Evolutionary conservation across 176 grass and related monocot species (phyloP).

Genomic region (Oryza punctata): DNA sequence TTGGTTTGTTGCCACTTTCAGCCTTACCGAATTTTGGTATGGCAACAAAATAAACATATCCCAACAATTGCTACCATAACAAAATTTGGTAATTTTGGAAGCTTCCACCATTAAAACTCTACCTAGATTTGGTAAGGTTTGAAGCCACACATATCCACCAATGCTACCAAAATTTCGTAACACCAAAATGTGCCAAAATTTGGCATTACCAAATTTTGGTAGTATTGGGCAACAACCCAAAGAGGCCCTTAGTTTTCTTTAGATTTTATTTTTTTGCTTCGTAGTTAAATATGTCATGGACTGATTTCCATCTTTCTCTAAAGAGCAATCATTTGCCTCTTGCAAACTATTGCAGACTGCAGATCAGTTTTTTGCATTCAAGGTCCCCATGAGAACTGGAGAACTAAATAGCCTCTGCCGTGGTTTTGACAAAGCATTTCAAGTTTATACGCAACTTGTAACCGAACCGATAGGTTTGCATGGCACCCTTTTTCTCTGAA

Average conservation of each 20-base stretch:
- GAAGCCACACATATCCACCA: background rate
- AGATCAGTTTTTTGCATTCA: conserved; percentile 95
- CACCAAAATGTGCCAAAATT: background rate
- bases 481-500: conserved; percentile 28
- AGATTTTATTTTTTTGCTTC: background rate
- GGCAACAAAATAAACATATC: background rate
- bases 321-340: conserved; percentile 27
- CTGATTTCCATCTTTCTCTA: background rate
- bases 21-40: too few relatives aligned
- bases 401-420: conserved; percentile 81
- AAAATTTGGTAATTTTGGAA: background rate
- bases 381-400: conserved; percentile 82
- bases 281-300: conserved; percentile 27
- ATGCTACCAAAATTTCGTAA: background rate
- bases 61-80: background rate
- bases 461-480: conserved; percentile 75
- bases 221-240: background rate
- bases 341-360: conserved; percentile 68
- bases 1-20: too few relatives aligned
- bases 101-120: background rate
- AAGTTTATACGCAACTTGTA: conserved; percentile 84
- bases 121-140: background rate
- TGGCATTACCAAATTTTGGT: background rate
- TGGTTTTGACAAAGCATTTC: conserved; percentile 90
- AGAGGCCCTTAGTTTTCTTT: background rate